These are phyloP conservation scores for Cokeromyces recurvatus DNA, from an alignment of 371 early-diverging fungal species.

Conservation along the genomic window DNA sequence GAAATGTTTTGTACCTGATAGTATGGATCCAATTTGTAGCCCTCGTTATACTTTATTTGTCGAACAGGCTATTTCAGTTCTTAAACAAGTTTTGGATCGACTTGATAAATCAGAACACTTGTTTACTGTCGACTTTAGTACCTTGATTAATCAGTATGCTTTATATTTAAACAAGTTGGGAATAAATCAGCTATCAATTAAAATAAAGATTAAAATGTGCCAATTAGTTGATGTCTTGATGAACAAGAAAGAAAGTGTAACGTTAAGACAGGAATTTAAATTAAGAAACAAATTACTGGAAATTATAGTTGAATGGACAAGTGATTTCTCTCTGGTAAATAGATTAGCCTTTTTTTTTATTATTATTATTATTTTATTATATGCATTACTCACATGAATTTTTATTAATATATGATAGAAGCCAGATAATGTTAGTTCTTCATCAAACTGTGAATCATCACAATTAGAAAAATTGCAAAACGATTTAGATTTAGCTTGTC, in stretches of 20 bases:
- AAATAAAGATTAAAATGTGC: slow-evolving; percentile 77
- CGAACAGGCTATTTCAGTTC: slow-evolving; percentile 78
- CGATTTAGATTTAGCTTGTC: slow-evolving; percentile 74
- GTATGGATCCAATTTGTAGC: slow-evolving; percentile 59
- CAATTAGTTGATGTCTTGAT: slow-evolving; percentile 78
- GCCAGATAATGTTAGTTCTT: slow-evolving; percentile 15
- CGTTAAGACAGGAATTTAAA: slow-evolving; percentile 75
- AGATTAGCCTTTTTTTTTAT: too few species aligned
- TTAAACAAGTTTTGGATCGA: slow-evolving; percentile 76
- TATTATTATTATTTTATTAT: neutral
- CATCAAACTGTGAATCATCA: slow-evolving; percentile 29
- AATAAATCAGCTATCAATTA: slow-evolving; percentile 48
- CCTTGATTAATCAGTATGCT: slow-evolving; percentile 68
- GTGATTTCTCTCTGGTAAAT: slow-evolving; percentile 58
- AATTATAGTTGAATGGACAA: slow-evolving; percentile 80
- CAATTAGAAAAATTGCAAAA: slow-evolving; percentile 57
- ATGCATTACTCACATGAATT: too few species aligned
- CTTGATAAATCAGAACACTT: slow-evolving; percentile 57
- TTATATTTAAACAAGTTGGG: slow-evolving; percentile 71
- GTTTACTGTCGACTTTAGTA: slow-evolving; percentile 72
- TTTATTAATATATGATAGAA: slow-evolving; percentile 12
- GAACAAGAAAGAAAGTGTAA: slow-evolving; percentile 68
- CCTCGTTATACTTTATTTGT: slow-evolving; percentile 81
- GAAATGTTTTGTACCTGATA: slow-evolving; percentile 65
- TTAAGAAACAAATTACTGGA: slow-evolving; percentile 77